Evolutionary conservation across 148 eudicot genomes (phyloP), one percentile per base, ranked within the genome.

Genomic region (Heliosperma pusillum): DNA sequence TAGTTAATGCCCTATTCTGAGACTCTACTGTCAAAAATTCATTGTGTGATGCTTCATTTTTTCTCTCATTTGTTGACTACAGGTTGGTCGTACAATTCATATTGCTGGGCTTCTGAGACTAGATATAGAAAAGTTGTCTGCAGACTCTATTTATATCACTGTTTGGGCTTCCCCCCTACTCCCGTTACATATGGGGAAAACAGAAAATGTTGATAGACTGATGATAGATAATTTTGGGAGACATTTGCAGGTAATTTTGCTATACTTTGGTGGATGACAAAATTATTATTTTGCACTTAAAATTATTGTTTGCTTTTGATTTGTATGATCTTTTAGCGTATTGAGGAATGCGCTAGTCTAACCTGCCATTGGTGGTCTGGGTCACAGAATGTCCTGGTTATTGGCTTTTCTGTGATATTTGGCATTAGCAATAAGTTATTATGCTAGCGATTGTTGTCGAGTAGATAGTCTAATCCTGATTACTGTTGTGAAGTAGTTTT

Each of bases 111-210:
- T 95, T 11, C 70, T 88, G 80, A 88, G 99, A 85, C 79, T 95
- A 78, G 99, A 92, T 74, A 29, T 95, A 66, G 93, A 95, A 75
- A 85, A 86, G 45, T 75, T 83, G 56, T 85, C 94, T 29, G 87
- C 80, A 52, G 97, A 88, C 85, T 85, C 99, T 30, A 65, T 89
- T 52, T 95, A 95, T 81, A 77, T 95, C 77, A 92, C 99, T 24
- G 92, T 95, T 13, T 95, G 99, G 96, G 93, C 97, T 62, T 95
- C 99, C 69, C 91, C 86, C 62, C 65, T 83, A 76, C 84, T 95
- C 71, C 97, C 99, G 26, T 80, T 95, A 66, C 97, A 95, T 80
- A 95, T 95, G 99, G 97, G 96, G 29, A 95, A 80, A 83, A 92
- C 92, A 63, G 96, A 92, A 77, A 88, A 87, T 72, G 89, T 85